Base-by-base conservation (phyloP, 306 rosid genomes). In the Castanea sativa region DNA sequence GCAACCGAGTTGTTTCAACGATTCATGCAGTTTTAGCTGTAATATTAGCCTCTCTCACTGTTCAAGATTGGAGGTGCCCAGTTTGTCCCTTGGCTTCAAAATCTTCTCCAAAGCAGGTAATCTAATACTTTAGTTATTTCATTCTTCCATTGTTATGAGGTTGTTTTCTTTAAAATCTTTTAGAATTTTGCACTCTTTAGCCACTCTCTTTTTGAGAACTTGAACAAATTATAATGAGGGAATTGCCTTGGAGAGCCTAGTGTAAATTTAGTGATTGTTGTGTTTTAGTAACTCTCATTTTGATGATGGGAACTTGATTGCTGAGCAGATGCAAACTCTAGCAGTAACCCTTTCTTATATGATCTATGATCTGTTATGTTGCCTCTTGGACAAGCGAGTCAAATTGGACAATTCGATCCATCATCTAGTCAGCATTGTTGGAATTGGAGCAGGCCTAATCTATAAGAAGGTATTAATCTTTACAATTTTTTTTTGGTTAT, bases 401-500 rank as follows among this genome's bases (percentile, higher is more conserved):
- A 80, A 16, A 61, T 12, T 83, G 69, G 99, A 95, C 79, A 92
- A 92, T 51, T 61, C 78, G 68, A 80, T 92, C 78, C 99, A 95
- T 73, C 99, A 95, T 86, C 83, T 89, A 75, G 87, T 95, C 45
- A 82, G 97, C 89, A 92, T 95, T 75, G 83, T 88, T 77, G 97
- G 98, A 25, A 61, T 95, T 59, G 85, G 64, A 69, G 93, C 97
- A 1, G 94, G 95, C 77, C 88, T 92, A 20, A 69, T 43, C 78
- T 85, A 91, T 84, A 90, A 86, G 69, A 95, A 83, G 96, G 99
- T 95, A 85, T 30, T 57, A 9, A 73, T 67, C 19, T 41, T 70
- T 73, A 29, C 18, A 27, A 74, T 1, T 56, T 38, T 38, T 7
- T 38, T 38, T 38, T 56, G 20, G 64, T 25, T 14, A n/a, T 52